Percentiles rank a stretch among this genome's conserved stretches.
These are phyloP conservation scores for Kwoniella sp. DNA, from an alignment of 768 basidiomycete genomes.

Conservation along the genomic window DNA sequence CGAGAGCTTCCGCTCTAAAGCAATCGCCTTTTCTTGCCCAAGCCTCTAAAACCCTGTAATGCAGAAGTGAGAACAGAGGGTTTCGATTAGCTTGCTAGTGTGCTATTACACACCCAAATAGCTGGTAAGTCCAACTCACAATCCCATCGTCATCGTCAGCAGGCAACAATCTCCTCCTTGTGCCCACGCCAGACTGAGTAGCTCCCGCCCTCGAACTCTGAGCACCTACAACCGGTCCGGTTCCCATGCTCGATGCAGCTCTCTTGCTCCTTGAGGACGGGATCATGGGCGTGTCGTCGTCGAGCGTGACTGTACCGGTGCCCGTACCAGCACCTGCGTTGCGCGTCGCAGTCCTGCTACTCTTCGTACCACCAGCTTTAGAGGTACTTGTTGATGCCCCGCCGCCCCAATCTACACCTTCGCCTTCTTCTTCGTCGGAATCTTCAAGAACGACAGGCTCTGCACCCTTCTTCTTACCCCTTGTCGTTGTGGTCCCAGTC, in stretches of 20 bases:
- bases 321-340: constrained; percentile 9
- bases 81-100: no score
- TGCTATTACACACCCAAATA: no score
- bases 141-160: constrained; percentile 37
- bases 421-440: constrained; percentile 20
- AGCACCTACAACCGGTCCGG: neutral
- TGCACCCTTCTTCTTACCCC: constrained; percentile 8
- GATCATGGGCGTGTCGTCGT: constrained; percentile 14
- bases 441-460: constrained; percentile 29
- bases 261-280: constrained; percentile 2
- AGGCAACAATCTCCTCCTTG: constrained; percentile 29
- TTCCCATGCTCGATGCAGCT: neutral
- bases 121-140: neutral
- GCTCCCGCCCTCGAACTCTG: neutral
- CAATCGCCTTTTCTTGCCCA: constrained; percentile 31
- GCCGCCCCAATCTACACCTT: constrained; percentile 18
- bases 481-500: neutral
- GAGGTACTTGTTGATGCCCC: constrained; percentile 2
- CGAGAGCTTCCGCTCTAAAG: no score
- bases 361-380: constrained; percentile 2
- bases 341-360: neutral
- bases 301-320: constrained; percentile 12
- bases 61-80: neutral
- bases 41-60: constrained; percentile 30
- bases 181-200: constrained; percentile 20